phyloP scores from a whole-genome alignment of 371 early-diverging fungal genomes.

The Mucor plumbeus region DNA sequence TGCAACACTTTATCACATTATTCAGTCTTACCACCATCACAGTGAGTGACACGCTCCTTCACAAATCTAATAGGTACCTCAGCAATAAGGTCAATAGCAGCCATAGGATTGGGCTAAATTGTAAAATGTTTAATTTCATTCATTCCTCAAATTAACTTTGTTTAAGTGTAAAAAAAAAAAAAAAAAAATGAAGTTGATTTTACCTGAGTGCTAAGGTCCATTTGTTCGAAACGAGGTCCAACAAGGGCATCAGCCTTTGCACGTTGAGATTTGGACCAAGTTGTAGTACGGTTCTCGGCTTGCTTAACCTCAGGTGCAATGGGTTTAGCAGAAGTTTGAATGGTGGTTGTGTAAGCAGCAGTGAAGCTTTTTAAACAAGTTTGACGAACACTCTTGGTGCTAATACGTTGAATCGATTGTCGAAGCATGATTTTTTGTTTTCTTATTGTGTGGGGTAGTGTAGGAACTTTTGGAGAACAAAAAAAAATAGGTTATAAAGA shows the following conservation, averaged over 20 bases:
- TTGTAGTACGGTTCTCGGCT: constrained; percentile 73
- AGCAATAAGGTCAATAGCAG: constrained; percentile 92
- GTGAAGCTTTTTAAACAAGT: constrained; percentile 19
- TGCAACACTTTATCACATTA: background rate
- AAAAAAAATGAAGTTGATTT: background rate
- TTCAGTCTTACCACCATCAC: constrained; percentile 84
- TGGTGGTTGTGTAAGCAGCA: constrained; percentile 39
- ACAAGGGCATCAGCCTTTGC: constrained; percentile 71
- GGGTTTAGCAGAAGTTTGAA: constrained; percentile 45
- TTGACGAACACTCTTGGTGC: constrained; percentile 6
- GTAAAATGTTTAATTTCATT: background rate
- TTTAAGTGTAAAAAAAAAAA: background rate
- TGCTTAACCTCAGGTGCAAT: constrained; percentile 57
- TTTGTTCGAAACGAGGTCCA: constrained; percentile 92
- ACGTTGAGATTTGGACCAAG: constrained; percentile 83
- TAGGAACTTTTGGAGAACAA: background rate
- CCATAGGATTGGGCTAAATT: constrained; percentile 83
- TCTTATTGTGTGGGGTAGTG: constrained; percentile 6
- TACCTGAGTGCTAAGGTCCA: constrained; percentile 84
- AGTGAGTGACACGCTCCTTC: constrained; percentile 74
- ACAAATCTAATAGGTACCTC: constrained; percentile 85
- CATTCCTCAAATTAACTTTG: background rate
- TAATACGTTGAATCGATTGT: constrained; percentile 31
- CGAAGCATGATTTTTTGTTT: constrained; percentile 30
- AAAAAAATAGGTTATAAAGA: background rate